Base-by-base conservation (phyloP, 192 early-diverging fungal genomes). In the Coemansia javaensis region DNA sequence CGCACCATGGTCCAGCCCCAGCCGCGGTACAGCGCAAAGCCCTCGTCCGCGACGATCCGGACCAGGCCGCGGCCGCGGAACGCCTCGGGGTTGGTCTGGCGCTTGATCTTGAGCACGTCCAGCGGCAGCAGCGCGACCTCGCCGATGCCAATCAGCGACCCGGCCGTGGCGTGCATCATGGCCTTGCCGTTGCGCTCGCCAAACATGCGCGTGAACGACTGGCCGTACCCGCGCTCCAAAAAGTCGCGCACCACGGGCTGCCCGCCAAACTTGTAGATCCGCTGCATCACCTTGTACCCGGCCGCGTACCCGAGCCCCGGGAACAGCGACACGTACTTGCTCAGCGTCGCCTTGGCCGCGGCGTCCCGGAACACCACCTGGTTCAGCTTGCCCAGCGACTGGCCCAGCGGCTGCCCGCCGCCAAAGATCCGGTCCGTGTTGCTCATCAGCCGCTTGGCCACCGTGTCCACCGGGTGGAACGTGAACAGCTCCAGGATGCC, bases 221-320 rank as follows among this genome's bases (percentile, higher is more conserved):
- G 56, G 47, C 85, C 84, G 78, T 94, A 80, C 75, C 96, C 59
- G 33, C 57, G 82, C 71, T 91, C 90, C 41, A 99, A 61, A 63
- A 82, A 91, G 75, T 99, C 96, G 62, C 88, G 90, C 25, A 91
- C 90, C 53, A 89, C 90, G 13, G 94, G 93, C 76, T 99, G 96
- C 5, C 96, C 96, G 56, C 93, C 94, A 53, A 95, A 99, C 76
- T 99, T 99, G 84, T 99, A 99, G 39, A 96, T 81, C 51, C 96
- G 83, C 77, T 99, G 96, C 48, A 89, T 67, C 30, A 99, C 84
- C 77, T 99, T 99, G 87, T 99, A 99, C 7, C 94, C 94, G 28
- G 93, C 91, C 17, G 96, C 96, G 72, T 89, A 95, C 22, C 96
- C 96, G 18, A 99, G 80, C 43, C 96, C 96, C 1, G 96, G 96